Percentiles rank a stretch among this genome's conserved stretches.
Evolutionary conservation across 2,329 filamentous ascomycete genomes (phyloP).

Genomic region (Trichoderma atrobrunneum): DNA sequence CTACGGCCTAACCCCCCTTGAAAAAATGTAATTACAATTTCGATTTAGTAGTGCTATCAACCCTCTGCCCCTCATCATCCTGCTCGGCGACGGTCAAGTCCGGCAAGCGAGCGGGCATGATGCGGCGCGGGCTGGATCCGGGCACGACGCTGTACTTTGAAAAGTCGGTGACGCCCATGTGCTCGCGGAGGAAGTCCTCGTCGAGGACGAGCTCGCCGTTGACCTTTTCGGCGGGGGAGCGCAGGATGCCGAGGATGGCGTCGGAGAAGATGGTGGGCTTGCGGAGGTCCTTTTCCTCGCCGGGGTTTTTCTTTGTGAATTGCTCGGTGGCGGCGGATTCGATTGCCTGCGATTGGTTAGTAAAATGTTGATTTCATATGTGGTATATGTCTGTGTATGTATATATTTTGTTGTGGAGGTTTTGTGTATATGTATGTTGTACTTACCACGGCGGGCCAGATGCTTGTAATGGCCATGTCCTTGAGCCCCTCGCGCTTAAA

Average conservation of each 20-base stretch:
- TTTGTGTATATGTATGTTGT: not conserved
- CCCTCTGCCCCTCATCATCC: constrained; percentile 70
- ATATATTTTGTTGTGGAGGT: not conserved
- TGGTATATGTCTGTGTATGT: not conserved
- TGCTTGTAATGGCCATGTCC: constrained; percentile 73
- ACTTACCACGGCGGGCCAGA: constrained; percentile 76
- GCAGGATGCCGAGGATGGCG: constrained; percentile 70
- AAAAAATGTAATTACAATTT: constrained; percentile 45
- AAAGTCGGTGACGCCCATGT: constrained; percentile 67
- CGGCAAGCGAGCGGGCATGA: constrained; percentile 72
- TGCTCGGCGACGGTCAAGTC: constrained; percentile 72
- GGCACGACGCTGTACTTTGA: constrained; percentile 67
- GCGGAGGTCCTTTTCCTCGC: constrained; percentile 57
- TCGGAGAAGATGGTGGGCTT: constrained; percentile 75
- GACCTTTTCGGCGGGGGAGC: constrained; percentile 55
- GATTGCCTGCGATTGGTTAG: constrained; percentile 49
- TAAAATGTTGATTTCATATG: not conserved
- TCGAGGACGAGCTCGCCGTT: constrained; percentile 74
- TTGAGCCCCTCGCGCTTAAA: constrained; percentile 62
- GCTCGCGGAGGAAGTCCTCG: constrained; percentile 72
- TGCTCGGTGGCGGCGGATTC: constrained; percentile 70
- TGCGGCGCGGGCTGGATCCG: constrained; percentile 63
- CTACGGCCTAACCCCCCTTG: no score
- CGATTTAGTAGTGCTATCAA: constrained; percentile 58
- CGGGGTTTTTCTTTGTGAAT: constrained; percentile 44